These are phyloP conservation scores for Carallia pectinifolia DNA, from an alignment of 345 rosid species.

Conservation along the genomic window DNA sequence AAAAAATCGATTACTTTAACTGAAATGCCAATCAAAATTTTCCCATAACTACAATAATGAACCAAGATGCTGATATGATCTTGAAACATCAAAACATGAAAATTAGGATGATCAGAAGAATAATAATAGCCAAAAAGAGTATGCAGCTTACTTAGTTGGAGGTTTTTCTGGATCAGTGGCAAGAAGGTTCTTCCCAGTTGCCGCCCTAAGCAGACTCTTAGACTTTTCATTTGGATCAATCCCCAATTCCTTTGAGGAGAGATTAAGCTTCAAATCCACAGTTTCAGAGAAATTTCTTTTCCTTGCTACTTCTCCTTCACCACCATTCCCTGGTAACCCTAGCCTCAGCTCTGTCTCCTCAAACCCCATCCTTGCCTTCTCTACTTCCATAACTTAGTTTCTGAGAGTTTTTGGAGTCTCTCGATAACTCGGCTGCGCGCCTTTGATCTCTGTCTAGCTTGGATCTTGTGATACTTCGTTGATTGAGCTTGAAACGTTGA, in stretches of 20 bases:
- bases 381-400: slow-evolving; percentile 25
- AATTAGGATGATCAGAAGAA: neutral
- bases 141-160: slow-evolving; percentile 56
- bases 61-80: neutral
- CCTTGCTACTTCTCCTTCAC: slow-evolving; percentile 37
- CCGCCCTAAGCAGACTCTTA: slow-evolving; percentile 18
- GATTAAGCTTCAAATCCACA: slow-evolving; percentile 74
- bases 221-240: slow-evolving; percentile 17
- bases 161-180: slow-evolving; percentile 66
- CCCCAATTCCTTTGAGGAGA: slow-evolving; percentile 35
- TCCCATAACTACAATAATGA: too few species aligned
- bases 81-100: neutral
- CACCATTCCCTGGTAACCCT: slow-evolving; percentile 61
- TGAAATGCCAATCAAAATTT: too few species aligned
- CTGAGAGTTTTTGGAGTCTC: neutral
- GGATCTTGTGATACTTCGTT: neutral
- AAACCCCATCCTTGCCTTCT: slow-evolving; percentile 40
- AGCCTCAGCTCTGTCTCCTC: slow-evolving; percentile 81
- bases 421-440: neutral
- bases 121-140: neutral
- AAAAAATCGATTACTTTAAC: too few species aligned
- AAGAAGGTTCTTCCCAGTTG: slow-evolving; percentile 21
- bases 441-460: neutral
- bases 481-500: neutral
- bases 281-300: slow-evolving; percentile 77